Base-by-base conservation (phyloP, 495 filamentous ascomycete species). In the Annulohypoxylon maeteangense region DNA sequence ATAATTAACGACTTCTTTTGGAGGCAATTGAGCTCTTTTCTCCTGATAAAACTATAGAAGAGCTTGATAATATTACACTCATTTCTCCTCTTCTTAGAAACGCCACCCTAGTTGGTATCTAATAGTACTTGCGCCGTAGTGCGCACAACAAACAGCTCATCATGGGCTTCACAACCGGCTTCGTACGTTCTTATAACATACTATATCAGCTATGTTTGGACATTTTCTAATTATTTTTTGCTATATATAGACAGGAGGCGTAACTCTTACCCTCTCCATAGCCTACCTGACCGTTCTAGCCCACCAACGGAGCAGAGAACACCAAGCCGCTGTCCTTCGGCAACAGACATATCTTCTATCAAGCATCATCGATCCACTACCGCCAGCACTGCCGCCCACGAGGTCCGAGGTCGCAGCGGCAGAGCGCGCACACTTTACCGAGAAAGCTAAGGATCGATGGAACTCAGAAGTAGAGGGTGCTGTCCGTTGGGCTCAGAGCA, bases 151-250 rank as follows among this genome's bases (percentile, higher is more conserved):
- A 74, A 32, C 53, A 65, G 53, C 65, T 75, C 68, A 74, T 6
- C 66, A 93, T 94, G 92, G 90, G 91, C 63, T 93, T 93, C 83
- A 86, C 90, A 69, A 84, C 90, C 14, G 94, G 94, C 78, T 92
- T 97, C 73, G 94, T 97, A 87, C 56, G 90, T 70, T 59, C 16
- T 22, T 8, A 40, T 14, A 38, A 14, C 0, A 32, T 34, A 22
- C 10, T 12, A 40, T 16, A 54, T 50, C 40, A 23, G 22, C 11
- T 16, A 11, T 20, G 25, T 0, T 4, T 38, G 10, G 10, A 38
- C 36, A 40, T 27, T 56, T 32, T 69, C 71, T 64, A 40, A 79
- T 72, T 44, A 55, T 44, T 31, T 51, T 71, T 42, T 3, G 22
- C 58, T 70, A 66, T 68, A 11, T 68, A 23, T 64, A 92, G 91